phyloP scores from a whole-genome alignment of 352 stramenopile genomes.

The Phytophthora colocasiae region DNA sequence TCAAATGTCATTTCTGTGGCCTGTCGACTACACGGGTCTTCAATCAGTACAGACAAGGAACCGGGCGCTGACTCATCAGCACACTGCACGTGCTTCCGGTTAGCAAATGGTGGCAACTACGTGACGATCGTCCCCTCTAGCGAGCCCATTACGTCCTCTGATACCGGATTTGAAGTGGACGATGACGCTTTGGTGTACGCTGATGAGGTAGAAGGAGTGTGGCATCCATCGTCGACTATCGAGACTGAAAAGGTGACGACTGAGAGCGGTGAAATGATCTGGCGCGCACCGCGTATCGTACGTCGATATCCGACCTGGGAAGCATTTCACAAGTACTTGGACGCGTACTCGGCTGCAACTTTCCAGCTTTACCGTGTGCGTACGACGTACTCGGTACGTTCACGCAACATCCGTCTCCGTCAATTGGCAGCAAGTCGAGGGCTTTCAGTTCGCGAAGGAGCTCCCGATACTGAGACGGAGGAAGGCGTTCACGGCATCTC shows the following conservation, averaged over 20 bases:
- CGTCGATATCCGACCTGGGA: conserved; percentile 61
- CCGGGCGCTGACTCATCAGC: background rate
- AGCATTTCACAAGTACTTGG: conserved; percentile 66
- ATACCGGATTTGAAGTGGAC: conserved; percentile 28
- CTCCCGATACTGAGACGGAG: conserved; percentile 12
- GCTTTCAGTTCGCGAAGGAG: conserved; percentile 37
- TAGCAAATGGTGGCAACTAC: conserved; percentile 32
- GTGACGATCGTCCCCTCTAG: conserved; percentile 40
- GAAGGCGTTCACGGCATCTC: conserved; percentile 31
- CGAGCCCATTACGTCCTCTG: conserved; percentile 7
- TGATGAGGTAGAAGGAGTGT: conserved; percentile 42
- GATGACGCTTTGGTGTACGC: conserved; percentile 32
- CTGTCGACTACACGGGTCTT: conserved; percentile 41
- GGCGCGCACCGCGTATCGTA: conserved; percentile 57
- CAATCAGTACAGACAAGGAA: background rate
- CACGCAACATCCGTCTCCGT: conserved; percentile 65
- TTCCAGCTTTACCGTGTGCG: conserved; percentile 79
- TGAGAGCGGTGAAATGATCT: conserved; percentile 42
- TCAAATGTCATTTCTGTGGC: conserved; percentile 35
- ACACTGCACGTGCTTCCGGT: conserved; percentile 50
- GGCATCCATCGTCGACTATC: conserved; percentile 32
- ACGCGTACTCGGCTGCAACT: conserved; percentile 64
- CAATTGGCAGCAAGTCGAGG: conserved; percentile 53
- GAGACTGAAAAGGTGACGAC: conserved; percentile 35
- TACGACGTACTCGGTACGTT: conserved; percentile 75